These are phyloP conservation scores for Teratosphaeria pseudoeucalypti DNA, from an alignment of 2,329 filamentous ascomycete species.

Conservation along the genomic window DNA sequence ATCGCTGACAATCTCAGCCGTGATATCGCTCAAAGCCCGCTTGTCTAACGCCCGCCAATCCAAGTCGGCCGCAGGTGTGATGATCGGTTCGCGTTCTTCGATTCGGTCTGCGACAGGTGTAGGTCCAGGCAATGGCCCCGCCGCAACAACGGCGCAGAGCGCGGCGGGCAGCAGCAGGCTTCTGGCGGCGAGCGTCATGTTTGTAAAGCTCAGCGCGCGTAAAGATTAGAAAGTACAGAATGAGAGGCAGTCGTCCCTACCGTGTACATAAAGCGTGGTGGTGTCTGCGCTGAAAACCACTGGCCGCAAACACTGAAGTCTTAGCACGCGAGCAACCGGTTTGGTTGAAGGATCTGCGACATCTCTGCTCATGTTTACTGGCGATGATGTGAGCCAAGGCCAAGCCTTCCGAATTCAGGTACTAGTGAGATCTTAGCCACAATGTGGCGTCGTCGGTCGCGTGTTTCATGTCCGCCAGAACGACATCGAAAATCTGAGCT, in stretches of 20 bases:
- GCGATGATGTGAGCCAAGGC: not conserved
- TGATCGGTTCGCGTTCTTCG: conserved; percentile 30
- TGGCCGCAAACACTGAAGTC: not conserved
- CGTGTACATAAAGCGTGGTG: not conserved
- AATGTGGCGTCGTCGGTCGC: too few relatives aligned
- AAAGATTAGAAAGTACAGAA: not conserved
- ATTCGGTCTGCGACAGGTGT: conserved; percentile 5
- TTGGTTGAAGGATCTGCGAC: not conserved
- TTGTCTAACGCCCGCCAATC: conserved; percentile 8
- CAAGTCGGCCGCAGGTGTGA: conserved; percentile 38
- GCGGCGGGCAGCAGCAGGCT: conserved; percentile 18
- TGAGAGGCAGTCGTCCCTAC: not conserved
- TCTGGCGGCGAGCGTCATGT: conserved; percentile 5
- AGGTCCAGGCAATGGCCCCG: conserved; percentile 11
- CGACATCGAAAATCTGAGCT: not conserved
- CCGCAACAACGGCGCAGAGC: conserved; percentile 15
- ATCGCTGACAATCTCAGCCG: conserved; percentile 39
- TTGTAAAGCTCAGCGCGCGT: not conserved
- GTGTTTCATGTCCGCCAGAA: not conserved
- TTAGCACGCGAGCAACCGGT: not conserved
- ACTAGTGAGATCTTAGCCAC: not conserved
- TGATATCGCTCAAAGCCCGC: conserved; percentile 28
- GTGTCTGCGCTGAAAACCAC: not conserved
- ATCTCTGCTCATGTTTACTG: not conserved
- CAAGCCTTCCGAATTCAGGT: too few relatives aligned